Conservation (phyloP, 129 eudicot genomes). For the Pseudognaphalium luteoalbum region DNA sequence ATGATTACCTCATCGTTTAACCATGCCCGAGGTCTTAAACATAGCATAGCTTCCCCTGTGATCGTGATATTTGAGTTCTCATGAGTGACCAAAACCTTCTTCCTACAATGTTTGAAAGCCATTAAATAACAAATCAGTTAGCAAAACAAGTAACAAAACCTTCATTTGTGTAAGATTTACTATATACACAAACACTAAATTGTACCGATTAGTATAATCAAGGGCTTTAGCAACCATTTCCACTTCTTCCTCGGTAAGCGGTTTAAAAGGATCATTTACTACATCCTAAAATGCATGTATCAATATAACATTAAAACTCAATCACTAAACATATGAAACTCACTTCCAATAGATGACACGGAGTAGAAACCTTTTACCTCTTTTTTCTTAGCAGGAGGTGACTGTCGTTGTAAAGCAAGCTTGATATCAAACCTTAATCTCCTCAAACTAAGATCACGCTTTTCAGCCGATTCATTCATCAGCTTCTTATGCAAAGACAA, state of each 20-base stretch:
- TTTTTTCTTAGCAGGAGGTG: slow-evolving; percentile 46
- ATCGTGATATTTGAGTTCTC: slow-evolving; percentile 72
- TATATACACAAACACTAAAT: slow-evolving; percentile 6
- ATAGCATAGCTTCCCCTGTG: slow-evolving; percentile 69
- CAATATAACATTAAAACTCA: slow-evolving; percentile 3
- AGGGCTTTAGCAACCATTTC: slow-evolving; percentile 54
- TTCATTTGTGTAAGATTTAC: background rate
- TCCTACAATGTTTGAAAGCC: slow-evolving; percentile 41
- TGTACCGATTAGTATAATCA: slow-evolving; percentile 55
- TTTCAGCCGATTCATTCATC: slow-evolving; percentile 16
- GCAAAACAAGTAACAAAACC: background rate
- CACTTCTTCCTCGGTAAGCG: slow-evolving; percentile 66
- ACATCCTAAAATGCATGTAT: slow-evolving; percentile 47
- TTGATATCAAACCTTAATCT: slow-evolving; percentile 32
- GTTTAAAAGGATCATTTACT: slow-evolving; percentile 58
- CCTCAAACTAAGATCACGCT: slow-evolving; percentile 29
- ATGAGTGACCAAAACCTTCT: slow-evolving; percentile 68
- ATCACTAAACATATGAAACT: slow-evolving; percentile 6
- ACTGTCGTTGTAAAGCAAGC: background rate
- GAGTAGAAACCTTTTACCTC: slow-evolving; percentile 26
- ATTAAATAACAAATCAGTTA: background rate
- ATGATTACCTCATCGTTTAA: slow-evolving; percentile 85
- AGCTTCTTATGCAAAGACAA: slow-evolving; percentile 38
- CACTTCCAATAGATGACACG: background rate
- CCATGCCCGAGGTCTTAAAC: slow-evolving; percentile 83